These are phyloP conservation scores for Dictyostelium purpureum DNA, from an alignment of 78 protist genomes.

Conservation along the genomic window DNA sequence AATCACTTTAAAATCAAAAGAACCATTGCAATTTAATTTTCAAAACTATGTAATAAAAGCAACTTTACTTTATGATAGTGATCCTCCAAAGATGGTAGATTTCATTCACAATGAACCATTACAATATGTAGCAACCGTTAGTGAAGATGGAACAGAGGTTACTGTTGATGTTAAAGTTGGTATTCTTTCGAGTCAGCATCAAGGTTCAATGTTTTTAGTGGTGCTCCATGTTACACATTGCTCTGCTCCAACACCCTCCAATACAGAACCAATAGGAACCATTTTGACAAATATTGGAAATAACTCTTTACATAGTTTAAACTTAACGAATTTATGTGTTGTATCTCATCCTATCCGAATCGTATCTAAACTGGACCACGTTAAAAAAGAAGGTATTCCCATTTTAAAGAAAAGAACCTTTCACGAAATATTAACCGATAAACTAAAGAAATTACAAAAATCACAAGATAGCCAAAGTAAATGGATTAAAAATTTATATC, in stretches of 20 bases:
- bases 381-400: conserved; percentile 68
- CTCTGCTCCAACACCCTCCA: conserved; percentile 47
- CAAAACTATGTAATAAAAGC: conserved; percentile 63
- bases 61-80: conserved; percentile 58
- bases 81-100: conserved; percentile 72
- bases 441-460: conserved; percentile 36
- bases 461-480: conserved; percentile 57
- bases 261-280: conserved; percentile 22
- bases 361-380: conserved; percentile 66
- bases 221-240: conserved; percentile 34
- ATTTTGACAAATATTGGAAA: conserved; percentile 8
- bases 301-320: neutral
- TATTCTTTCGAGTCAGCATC: conserved; percentile 60
- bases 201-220: conserved; percentile 57
- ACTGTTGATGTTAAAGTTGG: conserved; percentile 52
- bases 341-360: conserved; percentile 69
- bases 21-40: conserved; percentile 22
- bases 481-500: conserved; percentile 63
- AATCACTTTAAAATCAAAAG: conserved; percentile 22
- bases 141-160: conserved; percentile 65
- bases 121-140: conserved; percentile 60
- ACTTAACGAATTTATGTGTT: neutral
- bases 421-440: conserved; percentile 61
- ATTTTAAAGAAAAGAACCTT: conserved; percentile 65
- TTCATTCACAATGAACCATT: conserved; percentile 72